Percentiles rank a stretch among this genome's conserved stretches.
phyloP scores from a whole-genome alignment of 164 flowering plant species.

The Umbilicus rupestris region DNA sequence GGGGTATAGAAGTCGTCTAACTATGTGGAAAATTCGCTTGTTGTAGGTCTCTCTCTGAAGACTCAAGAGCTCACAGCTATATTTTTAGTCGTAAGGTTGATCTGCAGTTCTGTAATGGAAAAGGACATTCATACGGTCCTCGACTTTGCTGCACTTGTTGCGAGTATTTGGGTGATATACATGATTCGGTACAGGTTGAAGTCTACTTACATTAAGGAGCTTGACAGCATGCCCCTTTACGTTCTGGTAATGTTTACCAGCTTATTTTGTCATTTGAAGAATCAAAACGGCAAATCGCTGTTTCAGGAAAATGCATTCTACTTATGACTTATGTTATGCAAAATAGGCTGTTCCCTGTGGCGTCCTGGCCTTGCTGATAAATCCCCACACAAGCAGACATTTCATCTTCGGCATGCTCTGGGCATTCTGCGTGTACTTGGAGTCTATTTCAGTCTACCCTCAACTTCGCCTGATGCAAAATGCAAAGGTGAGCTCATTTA shows the following conservation, averaged over 20 bases:
- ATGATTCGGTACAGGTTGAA: constrained; percentile 71
- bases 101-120: constrained; percentile 44
- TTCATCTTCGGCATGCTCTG: constrained; percentile 30
- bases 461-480: constrained; percentile 83
- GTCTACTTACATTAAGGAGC: constrained; percentile 54
- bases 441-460: constrained; percentile 78
- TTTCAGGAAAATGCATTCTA: not conserved
- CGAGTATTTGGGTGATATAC: constrained; percentile 76
- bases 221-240: constrained; percentile 49
- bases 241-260: constrained; percentile 35
- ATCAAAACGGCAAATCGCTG: not conserved
- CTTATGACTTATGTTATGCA: not conserved
- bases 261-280: not conserved
- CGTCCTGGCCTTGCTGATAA: constrained; percentile 37
- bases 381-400: constrained; percentile 25
- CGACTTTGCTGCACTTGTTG: constrained; percentile 37
- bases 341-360: constrained; percentile 45
- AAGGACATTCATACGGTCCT: constrained; percentile 55
- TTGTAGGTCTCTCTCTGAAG: constrained; percentile 72
- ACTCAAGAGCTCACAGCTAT: constrained; percentile 78
- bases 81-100: constrained; percentile 47
- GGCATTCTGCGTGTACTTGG: constrained; percentile 68
- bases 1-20: not conserved
- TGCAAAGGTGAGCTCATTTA: constrained; percentile 46
- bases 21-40: not conserved